Evolutionary conservation across 306 rosid species (phyloP).

Genomic region (cucumber (Cucumis sativus)): Cucumber_9930_V3 NC_026657.2:16865001-16865500

Average conservation of each 20-base stretch:
- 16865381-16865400: background rate
- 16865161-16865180: background rate
- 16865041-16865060: background rate
- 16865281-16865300: background rate
- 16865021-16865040: background rate
- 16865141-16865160: background rate
- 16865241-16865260: background rate
- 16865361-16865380: background rate
- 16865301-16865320: background rate
- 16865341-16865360: background rate
- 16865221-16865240: background rate
- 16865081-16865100: background rate
- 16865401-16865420: background rate
- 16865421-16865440: background rate
- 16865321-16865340: background rate
- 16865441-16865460: background rate
- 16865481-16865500: background rate
- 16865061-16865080: background rate
- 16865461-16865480: background rate
- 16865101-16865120: background rate
- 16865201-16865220: background rate
- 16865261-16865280: background rate
- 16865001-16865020: too few relatives aligned
- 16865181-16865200: too few relatives aligned
- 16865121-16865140: background rate